Base-by-base conservation (phyloP, 306 rosid species). In the Gastrolobium bilobum region DNA sequence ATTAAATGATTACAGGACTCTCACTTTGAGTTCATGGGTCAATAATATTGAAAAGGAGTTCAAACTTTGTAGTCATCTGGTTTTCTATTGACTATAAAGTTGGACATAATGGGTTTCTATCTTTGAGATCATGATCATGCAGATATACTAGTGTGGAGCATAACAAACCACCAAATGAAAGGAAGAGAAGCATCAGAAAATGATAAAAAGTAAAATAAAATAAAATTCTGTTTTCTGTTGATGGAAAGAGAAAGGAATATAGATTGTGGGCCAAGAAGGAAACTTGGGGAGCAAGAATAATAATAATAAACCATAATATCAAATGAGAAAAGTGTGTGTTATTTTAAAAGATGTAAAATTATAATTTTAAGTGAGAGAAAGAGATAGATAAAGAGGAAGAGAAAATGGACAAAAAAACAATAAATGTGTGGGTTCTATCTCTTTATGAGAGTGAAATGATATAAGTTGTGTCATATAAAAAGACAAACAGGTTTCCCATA, bases 101-200 rank as follows among this genome's bases (percentile, higher is more conserved):
- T 1, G 34, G 38, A 31, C 57, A 40, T 8, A 6, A 42, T 10
- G 57, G 57, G 34, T 42, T 40, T 40, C 0, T 42, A 33, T 40
- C 13, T 46, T 37, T 33, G 11, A 42, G 68, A 51, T 44, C 70
- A 54, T 54, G 53, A 51, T 44, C 70, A 54, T 54, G 53, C 14
- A 10, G 2, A 35, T 8, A 10, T 42, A 3, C 9, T 40, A 68
- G 77, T 81, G 77, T 77, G 81, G 67, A 46, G 79, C 81, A 81
- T 59, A 76, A 76, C 81, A 59, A 82, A 81, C 75, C 14, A 38
- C 2, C 10, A 29, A 44, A 57, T 6, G 14, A 3, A 56, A 74
- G 26, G 14, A 6, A 50, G 63, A 50, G 44, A 33, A 10, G 1
- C 56, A 48, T 51, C 3, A 56, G 7, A 65, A 56, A 37, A 43